phyloP scores from a whole-genome alignment of 73 alveolate genomes.

The Paramecium primaurelia region DNA sequence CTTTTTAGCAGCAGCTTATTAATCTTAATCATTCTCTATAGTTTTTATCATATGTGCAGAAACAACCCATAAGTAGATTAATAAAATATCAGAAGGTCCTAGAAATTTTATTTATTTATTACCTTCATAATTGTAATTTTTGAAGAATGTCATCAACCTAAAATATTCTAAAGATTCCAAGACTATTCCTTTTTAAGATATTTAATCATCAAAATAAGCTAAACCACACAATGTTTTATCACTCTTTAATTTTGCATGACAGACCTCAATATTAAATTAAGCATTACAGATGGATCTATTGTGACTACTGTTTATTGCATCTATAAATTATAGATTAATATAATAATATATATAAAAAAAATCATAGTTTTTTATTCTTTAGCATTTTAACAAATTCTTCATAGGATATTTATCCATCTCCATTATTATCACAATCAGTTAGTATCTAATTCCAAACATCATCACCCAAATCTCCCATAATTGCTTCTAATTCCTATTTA shows the following conservation, averaged over 20 bases:
- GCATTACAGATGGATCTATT: neutral
- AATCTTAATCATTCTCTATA: neutral
- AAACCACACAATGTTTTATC: conserved; percentile 36
- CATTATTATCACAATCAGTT: conserved; percentile 59
- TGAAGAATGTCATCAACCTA: conserved; percentile 36
- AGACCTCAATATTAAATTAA: neutral
- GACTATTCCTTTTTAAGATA: neutral
- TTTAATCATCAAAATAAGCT: neutral
- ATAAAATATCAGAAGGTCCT: conserved; percentile 35
- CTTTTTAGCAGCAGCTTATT: neutral
- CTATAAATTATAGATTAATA: neutral
- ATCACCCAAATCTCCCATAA: conserved; percentile 64
- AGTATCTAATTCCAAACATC: conserved; percentile 54
- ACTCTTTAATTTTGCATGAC: conserved; percentile 17
- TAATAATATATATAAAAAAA: neutral
- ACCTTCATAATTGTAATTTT: conserved; percentile 42
- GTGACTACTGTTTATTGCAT: conserved; percentile 22
- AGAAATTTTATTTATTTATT: no score
- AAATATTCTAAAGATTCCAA: neutral
- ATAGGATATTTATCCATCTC: conserved; percentile 66
- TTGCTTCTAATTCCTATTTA: conserved; percentile 46
- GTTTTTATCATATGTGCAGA: conserved; percentile 27
- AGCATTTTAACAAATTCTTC: conserved; percentile 55
- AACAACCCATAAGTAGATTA: conserved; percentile 39
- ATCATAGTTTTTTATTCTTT: conserved; percentile 45